These are phyloP conservation scores for Cyanodermella asteris DNA, from an alignment of 2,329 filamentous ascomycete species.

Conservation along the genomic window DNA sequence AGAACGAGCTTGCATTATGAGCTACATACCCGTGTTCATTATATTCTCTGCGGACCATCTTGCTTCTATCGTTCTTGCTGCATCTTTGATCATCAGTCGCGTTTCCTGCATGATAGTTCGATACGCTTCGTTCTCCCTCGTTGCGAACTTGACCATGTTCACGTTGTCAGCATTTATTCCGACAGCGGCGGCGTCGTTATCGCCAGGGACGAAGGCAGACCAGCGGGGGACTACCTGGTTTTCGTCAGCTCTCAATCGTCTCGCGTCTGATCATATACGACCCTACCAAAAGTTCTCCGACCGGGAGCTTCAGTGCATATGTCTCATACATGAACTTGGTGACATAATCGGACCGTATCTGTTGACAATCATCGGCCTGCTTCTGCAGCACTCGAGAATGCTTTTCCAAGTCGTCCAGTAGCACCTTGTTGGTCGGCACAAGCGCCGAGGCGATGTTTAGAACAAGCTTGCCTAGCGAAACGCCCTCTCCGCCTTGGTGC, in stretches of 20 bases:
- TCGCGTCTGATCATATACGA: neutral
- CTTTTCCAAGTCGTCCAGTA: slow-evolving; percentile 14
- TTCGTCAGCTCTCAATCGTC: slow-evolving; percentile 4
- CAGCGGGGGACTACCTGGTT: slow-evolving; percentile 14
- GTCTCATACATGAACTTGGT: slow-evolving; percentile 15
- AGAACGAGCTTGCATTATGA: no score
- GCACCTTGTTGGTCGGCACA: slow-evolving; percentile 11
- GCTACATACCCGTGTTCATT: no score
- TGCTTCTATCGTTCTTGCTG: no score
- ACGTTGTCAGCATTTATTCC: slow-evolving; percentile 15
- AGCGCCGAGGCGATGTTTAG: slow-evolving; percentile 16
- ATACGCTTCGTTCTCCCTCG: neutral
- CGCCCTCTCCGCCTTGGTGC: slow-evolving; percentile 16
- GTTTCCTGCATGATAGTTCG: no score
- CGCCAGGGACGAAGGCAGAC: slow-evolving; percentile 17
- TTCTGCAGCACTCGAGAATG: slow-evolving; percentile 17
- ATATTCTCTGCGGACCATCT: no score
- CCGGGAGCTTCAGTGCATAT: slow-evolving; percentile 11
- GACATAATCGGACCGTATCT: slow-evolving; percentile 16
- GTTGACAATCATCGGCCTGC: slow-evolving; percentile 15
- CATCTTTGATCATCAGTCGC: no score
- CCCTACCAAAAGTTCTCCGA: slow-evolving; percentile 12
- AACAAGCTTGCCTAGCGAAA: slow-evolving; percentile 11
- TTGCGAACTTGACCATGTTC: slow-evolving; percentile 14
- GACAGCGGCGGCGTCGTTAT: slow-evolving; percentile 13